Evolutionary conservation across 2,329 filamentous ascomycete genomes (phyloP).

Genomic region (Pleomassaria siparia): DNA sequence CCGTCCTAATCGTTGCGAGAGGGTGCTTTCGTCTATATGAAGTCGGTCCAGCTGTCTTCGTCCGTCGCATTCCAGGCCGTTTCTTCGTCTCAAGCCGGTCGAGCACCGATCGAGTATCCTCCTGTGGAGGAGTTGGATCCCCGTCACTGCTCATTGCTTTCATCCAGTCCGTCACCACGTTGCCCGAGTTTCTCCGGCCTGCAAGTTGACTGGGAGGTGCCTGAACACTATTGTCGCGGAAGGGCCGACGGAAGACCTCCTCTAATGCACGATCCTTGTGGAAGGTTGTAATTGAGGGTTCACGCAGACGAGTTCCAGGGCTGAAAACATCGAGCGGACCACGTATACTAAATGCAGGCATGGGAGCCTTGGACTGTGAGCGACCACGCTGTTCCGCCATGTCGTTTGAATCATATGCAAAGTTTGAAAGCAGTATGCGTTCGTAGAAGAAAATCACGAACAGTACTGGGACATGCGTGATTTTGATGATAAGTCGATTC

Average conservation of each 20-base stretch:
- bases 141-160: constrained; percentile 62
- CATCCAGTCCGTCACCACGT: constrained; percentile 90
- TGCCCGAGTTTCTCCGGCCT: constrained; percentile 73
- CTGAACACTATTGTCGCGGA: constrained; percentile 56
- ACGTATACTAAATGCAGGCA: constrained; percentile 44
- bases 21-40: constrained; percentile 47
- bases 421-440: constrained; percentile 71
- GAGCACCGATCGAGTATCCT: constrained; percentile 61
- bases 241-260: constrained; percentile 78
- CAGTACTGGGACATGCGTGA: constrained; percentile 84
- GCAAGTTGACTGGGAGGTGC: constrained; percentile 32
- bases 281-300: constrained; percentile 84
- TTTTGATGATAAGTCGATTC: constrained; percentile 89
- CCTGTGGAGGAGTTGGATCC: constrained; percentile 58
- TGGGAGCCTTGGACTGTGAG: constrained; percentile 62
- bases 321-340: constrained; percentile 65
- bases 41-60: constrained; percentile 43
- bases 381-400: constrained; percentile 71
- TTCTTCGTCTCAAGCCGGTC: constrained; percentile 58
- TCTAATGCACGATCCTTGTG: constrained; percentile 89
- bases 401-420: constrained; percentile 80
- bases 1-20: constrained; percentile 55
- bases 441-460: constrained; percentile 89
- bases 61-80: constrained; percentile 56
- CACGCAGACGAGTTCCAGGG: constrained; percentile 67